Conservation (phyloP, 2,329 filamentous ascomycete species). For the Ascochyta koolunga region DNA sequence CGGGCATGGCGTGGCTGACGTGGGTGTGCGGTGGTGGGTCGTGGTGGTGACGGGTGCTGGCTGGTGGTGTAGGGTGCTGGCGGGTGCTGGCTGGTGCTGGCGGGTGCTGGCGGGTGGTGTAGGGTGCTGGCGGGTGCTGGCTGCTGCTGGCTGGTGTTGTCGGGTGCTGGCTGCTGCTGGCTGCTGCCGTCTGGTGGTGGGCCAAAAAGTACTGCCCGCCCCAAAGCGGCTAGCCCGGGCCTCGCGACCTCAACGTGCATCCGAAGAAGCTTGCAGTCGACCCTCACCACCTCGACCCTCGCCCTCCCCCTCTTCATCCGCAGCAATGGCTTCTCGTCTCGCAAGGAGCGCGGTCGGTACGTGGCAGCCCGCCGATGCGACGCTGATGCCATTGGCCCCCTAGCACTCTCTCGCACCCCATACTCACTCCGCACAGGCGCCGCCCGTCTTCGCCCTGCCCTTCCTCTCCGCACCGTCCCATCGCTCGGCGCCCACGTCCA, state of each 20-base stretch:
- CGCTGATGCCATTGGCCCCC: slow-evolving; percentile 50
- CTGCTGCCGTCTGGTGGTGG: too few relatives aligned
- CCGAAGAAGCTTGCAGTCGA: slow-evolving; percentile 24
- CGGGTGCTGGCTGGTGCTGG: too few relatives aligned
- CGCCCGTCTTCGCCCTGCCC: slow-evolving; percentile 79
- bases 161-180: too few relatives aligned
- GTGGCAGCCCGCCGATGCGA: slow-evolving; percentile 51
- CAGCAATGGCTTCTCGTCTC: slow-evolving; percentile 97
- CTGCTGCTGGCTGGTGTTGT: too few relatives aligned
- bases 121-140: background rate
- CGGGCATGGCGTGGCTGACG: slow-evolving; percentile 40
- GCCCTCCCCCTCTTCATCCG: slow-evolving; percentile 48
- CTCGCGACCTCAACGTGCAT: slow-evolving; percentile 33
- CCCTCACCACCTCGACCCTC: slow-evolving; percentile 37
- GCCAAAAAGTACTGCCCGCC: slow-evolving; percentile 5
- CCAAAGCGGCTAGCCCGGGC: slow-evolving; percentile 32
- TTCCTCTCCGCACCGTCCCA: slow-evolving; percentile 76
- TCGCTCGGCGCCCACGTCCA: slow-evolving; percentile 72
- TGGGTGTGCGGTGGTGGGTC: background rate
- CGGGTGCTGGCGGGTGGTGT: too few relatives aligned
- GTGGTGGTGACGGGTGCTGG: background rate
- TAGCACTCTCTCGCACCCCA: slow-evolving; percentile 31
- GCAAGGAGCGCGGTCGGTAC: slow-evolving; percentile 93
- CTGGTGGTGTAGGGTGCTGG: background rate
- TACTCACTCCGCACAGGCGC: slow-evolving; percentile 66